These are phyloP conservation scores for rapeseed (Brassica napus) DNA, from an alignment of 345 rosid species.

Conservation along the genomic window DNA sequence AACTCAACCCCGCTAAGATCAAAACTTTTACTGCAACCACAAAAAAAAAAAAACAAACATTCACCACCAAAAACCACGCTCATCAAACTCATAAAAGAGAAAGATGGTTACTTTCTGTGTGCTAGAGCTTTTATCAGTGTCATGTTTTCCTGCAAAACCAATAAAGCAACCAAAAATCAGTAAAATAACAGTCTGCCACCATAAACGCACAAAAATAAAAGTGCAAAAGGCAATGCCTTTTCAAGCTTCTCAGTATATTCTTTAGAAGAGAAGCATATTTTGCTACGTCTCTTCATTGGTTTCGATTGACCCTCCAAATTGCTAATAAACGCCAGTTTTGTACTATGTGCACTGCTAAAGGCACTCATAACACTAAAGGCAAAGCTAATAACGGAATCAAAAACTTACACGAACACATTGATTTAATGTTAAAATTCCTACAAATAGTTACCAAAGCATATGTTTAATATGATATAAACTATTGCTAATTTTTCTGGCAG, in stretches of 20 bases:
- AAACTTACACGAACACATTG: not conserved
- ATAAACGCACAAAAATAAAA: not conserved
- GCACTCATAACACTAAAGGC: not conserved
- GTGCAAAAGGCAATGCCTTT: constrained; percentile 41
- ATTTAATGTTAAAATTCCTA: not conserved
- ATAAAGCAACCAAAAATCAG: constrained; percentile 1
- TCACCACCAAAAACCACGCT: not conserved
- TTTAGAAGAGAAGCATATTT: constrained; percentile 34
- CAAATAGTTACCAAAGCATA: not conserved
- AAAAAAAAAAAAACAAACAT: not conserved
- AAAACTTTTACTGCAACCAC: constrained; percentile 51
- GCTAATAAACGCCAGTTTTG: constrained; percentile 26
- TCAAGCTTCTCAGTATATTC: constrained; percentile 52
- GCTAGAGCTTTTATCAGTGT: constrained; percentile 49
- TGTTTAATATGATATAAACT: too few species aligned
- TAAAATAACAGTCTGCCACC: not conserved
- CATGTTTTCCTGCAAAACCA: constrained; percentile 53
- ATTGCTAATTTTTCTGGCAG: too few species aligned
- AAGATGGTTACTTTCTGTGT: constrained; percentile 56
- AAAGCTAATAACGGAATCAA: constrained; percentile 3
- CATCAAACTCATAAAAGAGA: constrained; percentile 13
- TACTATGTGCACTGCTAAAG: constrained; percentile 3
- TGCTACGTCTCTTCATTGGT: constrained; percentile 29
- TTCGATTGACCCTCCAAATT: constrained; percentile 46
- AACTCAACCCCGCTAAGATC: constrained; percentile 56